Base-by-base conservation (phyloP, 257 asterid genomes). In the Linderniella brevidens region DNA sequence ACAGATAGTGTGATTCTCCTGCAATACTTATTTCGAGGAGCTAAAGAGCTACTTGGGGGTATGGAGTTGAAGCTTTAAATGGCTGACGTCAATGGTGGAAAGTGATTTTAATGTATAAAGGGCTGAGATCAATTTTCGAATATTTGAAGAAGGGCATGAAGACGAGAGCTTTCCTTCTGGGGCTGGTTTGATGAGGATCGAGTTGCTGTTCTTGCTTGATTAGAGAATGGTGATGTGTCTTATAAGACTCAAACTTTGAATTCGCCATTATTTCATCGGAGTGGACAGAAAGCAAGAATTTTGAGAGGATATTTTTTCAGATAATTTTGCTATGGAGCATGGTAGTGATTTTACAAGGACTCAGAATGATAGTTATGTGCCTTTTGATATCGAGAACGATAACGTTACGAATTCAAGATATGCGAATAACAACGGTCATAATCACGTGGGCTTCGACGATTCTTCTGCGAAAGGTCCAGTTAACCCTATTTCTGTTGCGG, bases 161-260 rank as follows among this genome's bases (percentile, higher is more conserved):
- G 64, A 19, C 70, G 87, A 62, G 85, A 74, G 38, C 74, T 80
- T 52, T 79, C 82, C 1, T 77, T 77, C 75, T 75, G 83, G n/a
- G 85, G 88, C 37, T 79, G 93, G 93, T 61, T 40, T 62, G 81
- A 75, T 58, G 88, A 73, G 59, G 67, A 72, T 59, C 82, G 75
- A 51, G 20, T 57, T 57, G 65, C 51, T 13, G 64, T 25, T 58
- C 61, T 68, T 20, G 50, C 58, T 64, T 63, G 48, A 44, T 54
- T 66, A 56, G 73, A 45, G 40, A 49, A 54, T 56, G 67, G 37
- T 38, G 63, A 32, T 8, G 56, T 54, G 16, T 61, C 41, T 43
- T 64, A 20, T 37, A 74, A 63, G 5, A 76, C 71, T 18, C 76
- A 75, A 48, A 68, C 63, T 59, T 82, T 82, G 58, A 60, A 73